Base-by-base conservation (phyloP, 768 basidiomycete species). In the Trametes cingulata region DNA sequence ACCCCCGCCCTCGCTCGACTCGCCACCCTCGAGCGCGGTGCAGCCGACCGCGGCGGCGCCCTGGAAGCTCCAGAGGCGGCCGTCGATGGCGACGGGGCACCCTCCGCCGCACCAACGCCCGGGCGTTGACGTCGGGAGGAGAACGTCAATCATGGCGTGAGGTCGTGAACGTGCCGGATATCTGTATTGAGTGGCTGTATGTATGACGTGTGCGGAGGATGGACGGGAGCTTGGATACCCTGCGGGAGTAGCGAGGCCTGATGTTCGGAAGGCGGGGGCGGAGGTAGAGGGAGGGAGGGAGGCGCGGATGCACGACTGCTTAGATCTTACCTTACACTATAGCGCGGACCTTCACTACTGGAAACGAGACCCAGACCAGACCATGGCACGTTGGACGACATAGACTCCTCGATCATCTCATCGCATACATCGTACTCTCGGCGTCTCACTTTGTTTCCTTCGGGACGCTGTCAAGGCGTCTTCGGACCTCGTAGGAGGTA, bases 1-100 rank as follows among this genome's bases (percentile, higher is more conserved):
- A 1, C 76, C 76, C 1, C 76, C 76, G 27, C 67, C 72, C n/a
- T 77, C 76, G 47, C 61, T 75, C 50, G 76, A 77, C 68, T 75
- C 73, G 27, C 75, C 76, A 22, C 75, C 75, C 9, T 59, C 65
- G 29, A 68, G 59, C 39, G 57, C 53, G 22, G 42, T 45, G 22
- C 43, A 42, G 45, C 35, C 39, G 40, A 24, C 48, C 9, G 33
- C 51, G 6, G 22, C 42, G 8, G 33, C 50, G 0, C 52, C 63
- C 29, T 57, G 61, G 47, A 24, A 42, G 7, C 15, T 29, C 25
- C 51, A 45, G 52, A 36, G 55, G 37, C 41, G 49, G 20, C 52
- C 49, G 25, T 56, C 65, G 33, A 66, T 66, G 65, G 65, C 46
- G 2, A 52, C 65, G 14, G 65, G 65, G 4, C 65, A 64, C 52